phyloP scores from a whole-genome alignment of 1,284 basidiomycete genomes.

The Puccinia sorghi region DNA sequence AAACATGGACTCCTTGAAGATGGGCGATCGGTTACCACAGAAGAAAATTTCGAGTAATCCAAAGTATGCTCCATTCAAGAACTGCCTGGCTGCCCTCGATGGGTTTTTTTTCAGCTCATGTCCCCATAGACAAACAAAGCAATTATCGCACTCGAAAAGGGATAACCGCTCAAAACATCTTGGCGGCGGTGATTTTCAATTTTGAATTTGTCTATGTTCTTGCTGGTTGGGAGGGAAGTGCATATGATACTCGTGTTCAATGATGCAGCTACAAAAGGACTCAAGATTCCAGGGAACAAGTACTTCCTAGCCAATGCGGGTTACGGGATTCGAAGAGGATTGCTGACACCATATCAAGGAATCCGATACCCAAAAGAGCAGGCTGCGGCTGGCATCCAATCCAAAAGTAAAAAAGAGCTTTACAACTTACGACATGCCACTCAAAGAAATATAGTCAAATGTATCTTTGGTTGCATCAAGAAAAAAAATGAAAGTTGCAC shows the following conservation, averaged over 20 bases:
- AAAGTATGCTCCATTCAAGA: not conserved
- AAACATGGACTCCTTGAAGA: too few relatives aligned
- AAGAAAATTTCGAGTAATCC: not conserved
- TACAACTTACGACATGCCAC: too few relatives aligned
- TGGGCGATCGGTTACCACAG: too few relatives aligned
- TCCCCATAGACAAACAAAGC: not conserved
- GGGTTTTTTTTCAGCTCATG: not conserved
- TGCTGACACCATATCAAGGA: too few relatives aligned
- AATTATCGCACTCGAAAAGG: not conserved
- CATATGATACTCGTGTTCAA: not conserved
- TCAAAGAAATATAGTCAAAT: too few relatives aligned
- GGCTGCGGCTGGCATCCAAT: too few relatives aligned
- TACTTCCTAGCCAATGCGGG: not conserved
- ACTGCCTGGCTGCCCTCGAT: not conserved
- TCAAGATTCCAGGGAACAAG: not conserved
- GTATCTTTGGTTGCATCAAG: too few relatives aligned
- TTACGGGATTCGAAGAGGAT: too few relatives aligned
- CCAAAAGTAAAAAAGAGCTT: too few relatives aligned
- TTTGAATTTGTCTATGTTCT: constrained; percentile 17
- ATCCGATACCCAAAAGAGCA: too few relatives aligned
- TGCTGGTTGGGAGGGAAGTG: constrained; percentile 26
- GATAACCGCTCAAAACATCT: not conserved
- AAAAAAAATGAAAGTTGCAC: too few relatives aligned
- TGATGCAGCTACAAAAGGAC: not conserved
- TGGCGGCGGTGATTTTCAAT: constrained; percentile 6